Conservation (phyloP, 768 basidiomycete genomes). For the Russula griseocarnosa region DNA sequence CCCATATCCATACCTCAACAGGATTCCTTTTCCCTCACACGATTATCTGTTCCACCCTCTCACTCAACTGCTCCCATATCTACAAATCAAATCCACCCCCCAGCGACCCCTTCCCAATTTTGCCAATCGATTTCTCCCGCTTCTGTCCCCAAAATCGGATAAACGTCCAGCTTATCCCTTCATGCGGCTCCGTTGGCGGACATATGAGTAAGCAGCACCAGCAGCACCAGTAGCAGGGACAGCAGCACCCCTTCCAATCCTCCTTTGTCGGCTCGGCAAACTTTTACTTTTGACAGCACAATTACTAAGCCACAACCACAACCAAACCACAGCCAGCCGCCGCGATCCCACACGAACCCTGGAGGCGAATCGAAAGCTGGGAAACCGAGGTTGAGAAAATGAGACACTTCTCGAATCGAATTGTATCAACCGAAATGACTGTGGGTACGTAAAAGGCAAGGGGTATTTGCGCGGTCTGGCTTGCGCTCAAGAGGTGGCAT, state of each 20-base stretch:
- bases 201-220: no score
- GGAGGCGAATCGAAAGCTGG: not conserved
- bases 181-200: no score
- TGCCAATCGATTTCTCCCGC: not conserved
- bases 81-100: not conserved
- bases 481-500: not conserved
- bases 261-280: no score
- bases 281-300: no score
- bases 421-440: not conserved
- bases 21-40: not conserved
- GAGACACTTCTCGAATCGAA: not conserved
- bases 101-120: not conserved
- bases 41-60: not conserved
- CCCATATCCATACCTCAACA: not conserved
- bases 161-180: not conserved
- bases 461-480: not conserved
- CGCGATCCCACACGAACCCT: no score
- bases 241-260: no score
- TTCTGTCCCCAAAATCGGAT: not conserved
- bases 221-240: no score
- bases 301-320: no score
- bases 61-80: not conserved
- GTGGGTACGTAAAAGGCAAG: not conserved
- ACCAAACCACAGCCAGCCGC: no score
- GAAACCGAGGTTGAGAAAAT: not conserved